Evolutionary conservation across 768 basidiomycete species (phyloP).

Genomic region (Psilocybe tampanensis): DNA sequence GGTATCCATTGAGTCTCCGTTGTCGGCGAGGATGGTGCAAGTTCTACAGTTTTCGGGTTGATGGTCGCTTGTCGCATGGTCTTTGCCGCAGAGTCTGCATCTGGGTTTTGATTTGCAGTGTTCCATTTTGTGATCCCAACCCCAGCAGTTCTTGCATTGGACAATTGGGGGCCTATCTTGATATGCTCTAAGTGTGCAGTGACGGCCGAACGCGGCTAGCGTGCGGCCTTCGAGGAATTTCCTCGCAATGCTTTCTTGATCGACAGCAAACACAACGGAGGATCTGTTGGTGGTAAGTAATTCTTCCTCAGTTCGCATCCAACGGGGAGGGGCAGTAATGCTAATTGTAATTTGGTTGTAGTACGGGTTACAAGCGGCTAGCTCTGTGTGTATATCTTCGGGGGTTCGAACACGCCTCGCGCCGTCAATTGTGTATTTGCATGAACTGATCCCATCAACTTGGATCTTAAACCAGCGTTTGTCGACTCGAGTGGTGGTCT

Average conservation of each 20-base stretch:
- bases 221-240: background rate
- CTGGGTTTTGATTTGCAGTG: background rate
- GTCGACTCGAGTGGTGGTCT: conserved; percentile 16
- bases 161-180: conserved; percentile 16
- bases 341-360: conserved; percentile 1
- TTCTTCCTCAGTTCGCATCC: conserved; percentile 18
- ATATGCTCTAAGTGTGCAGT: conserved; percentile 16
- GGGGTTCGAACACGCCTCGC: background rate
- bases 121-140: conserved; percentile 6
- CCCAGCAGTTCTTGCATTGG: conserved; percentile 21
- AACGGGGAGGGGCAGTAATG: conserved; percentile 9
- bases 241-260: conserved; percentile 7
- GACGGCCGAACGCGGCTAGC: conserved; percentile 14
- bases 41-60: background rate
- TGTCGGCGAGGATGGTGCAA: background rate
- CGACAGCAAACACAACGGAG: conserved; percentile 12
- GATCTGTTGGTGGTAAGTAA: conserved; percentile 4
- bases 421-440: background rate
- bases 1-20: background rate
- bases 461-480: conserved; percentile 22
- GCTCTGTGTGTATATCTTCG: conserved; percentile 12
- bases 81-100: conserved; percentile 6
- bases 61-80: conserved; percentile 2
- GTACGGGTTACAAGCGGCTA: conserved; percentile 10
- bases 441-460: conserved; percentile 17